Evolutionary conservation across 2,329 filamentous ascomycete species (phyloP), one percentile per base, ranked within the genome.

Genomic region (Calycina marina): DNA sequence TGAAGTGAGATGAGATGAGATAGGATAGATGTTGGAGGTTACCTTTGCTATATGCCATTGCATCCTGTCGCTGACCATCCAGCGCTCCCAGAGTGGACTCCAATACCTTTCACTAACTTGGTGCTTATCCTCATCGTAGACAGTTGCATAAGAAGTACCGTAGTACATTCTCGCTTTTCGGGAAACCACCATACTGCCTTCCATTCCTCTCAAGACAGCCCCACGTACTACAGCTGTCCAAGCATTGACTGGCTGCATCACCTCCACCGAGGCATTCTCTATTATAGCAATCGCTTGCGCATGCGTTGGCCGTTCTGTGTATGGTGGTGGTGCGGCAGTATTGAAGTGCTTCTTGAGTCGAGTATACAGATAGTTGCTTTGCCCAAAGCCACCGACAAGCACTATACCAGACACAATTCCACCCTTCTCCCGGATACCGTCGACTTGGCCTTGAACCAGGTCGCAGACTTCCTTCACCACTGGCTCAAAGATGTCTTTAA

Each of bases 21-120:
- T n/a, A 31, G 13, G 9, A 25, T 25, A 29, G 15, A 8, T 16
- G 5, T 8, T 9, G 5, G 17, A 24, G n/a, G 16, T 18, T 40
- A 56, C 77, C 67, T 83, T 84, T 39, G 73, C 70, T 50, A 85
- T 82, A 54, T 85, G 79, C 81, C 81, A 86, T 56, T 84, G 77
- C 78, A 88, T 85, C 29, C 80, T 66, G 53, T 86, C 77, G 28
- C 69, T 74, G 5, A 86, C 79, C 78, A 84, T 85, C 78, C 77
- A 85, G 30, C 78, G 58, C 57, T 85, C 78, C 78, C 78, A 84
- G 14, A 85, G 53, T 4, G 77, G 78, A 42, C 72, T 78, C 79
- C 79, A 86, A 49, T 86, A 86, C 31, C 79, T 60, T 52, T 85
- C 80, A 26, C 63, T 69, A 4, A 81, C 69, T 3, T 70, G 69